phyloP scores from a whole-genome alignment of 345 rosid species.

The Stellera chamaejasme region DNA sequence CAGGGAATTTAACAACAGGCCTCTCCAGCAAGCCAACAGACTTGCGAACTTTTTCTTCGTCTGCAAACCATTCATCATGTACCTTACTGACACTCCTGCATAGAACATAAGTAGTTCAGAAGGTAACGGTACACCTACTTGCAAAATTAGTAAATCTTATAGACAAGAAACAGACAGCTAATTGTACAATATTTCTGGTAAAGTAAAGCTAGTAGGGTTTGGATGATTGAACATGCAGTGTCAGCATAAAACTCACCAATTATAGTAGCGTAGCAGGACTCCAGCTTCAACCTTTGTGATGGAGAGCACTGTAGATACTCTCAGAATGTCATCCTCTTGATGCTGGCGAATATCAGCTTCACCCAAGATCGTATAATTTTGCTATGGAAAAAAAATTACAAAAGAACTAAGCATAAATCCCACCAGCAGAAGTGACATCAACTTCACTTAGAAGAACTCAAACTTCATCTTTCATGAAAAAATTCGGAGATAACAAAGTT shows the following conservation, averaged over 20 bases:
- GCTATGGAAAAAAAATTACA: slow-evolving; percentile 25
- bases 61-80: slow-evolving; percentile 91
- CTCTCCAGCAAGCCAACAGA: slow-evolving; percentile 64
- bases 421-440: background rate
- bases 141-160: background rate
- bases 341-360: slow-evolving; percentile 57
- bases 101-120: slow-evolving; percentile 6
- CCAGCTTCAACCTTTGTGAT: slow-evolving; percentile 44
- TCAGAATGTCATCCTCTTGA: slow-evolving; percentile 61
- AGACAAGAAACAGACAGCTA: background rate
- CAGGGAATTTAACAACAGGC: slow-evolving; percentile 35
- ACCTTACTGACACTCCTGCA: slow-evolving; percentile 73
- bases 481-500: no score
- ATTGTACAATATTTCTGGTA: background rate
- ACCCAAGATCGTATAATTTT: slow-evolving; percentile 48
- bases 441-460: no score
- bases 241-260: slow-evolving; percentile 37
- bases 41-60: slow-evolving; percentile 60
- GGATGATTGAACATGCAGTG: background rate
- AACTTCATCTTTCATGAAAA: no score
- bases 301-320: slow-evolving; percentile 58
- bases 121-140: background rate
- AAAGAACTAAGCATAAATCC: slow-evolving; percentile 5
- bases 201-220: background rate
- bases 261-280: slow-evolving; percentile 52